Evolutionary conservation across 805 yeast genomes (phyloP).

Genomic region (Pichia nanzhaoensis): DNA sequence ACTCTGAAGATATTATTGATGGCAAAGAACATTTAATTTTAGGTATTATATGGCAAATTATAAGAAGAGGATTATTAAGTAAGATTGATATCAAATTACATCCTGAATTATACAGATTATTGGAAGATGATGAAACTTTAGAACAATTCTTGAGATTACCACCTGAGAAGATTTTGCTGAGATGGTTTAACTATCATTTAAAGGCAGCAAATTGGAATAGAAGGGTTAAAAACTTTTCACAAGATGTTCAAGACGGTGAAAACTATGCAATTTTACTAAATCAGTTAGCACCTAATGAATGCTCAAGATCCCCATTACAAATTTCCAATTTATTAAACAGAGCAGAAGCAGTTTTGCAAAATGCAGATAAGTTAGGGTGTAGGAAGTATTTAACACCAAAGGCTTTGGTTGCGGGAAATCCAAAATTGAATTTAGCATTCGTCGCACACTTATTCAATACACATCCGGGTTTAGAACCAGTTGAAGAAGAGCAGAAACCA

Average conservation of each 20-base stretch:
- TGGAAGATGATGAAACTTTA: conserved; percentile 94
- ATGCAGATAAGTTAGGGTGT: conserved; percentile 88
- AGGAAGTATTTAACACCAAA: conserved; percentile 93
- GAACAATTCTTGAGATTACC: conserved; percentile 95
- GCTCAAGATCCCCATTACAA: conserved; percentile 79
- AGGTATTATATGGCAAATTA: conserved; percentile 95
- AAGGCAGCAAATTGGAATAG: conserved; percentile 87
- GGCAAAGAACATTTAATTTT: conserved; percentile 89
- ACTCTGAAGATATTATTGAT: conserved; percentile 87
- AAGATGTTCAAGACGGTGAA: conserved; percentile 91
- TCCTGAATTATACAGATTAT: conserved; percentile 89
- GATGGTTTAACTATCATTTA: conserved; percentile 97
- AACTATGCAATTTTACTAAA: conserved; percentile 84
- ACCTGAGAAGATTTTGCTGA: conserved; percentile 91
- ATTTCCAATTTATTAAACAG: conserved; percentile 67
- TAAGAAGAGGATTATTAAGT: conserved; percentile 88
- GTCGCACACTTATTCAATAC: conserved; percentile 97
- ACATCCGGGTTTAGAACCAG: conserved; percentile 92
- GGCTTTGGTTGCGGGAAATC: conserved; percentile 91
- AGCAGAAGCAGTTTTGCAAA: conserved; percentile 78
- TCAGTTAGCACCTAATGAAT: conserved; percentile 77
- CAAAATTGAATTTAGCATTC: conserved; percentile 92
- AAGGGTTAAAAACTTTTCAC: conserved; percentile 77
- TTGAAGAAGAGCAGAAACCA: conserved; percentile 83
- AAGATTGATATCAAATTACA: conserved; percentile 95